Evolutionary conservation across 805 yeast species (phyloP).

Genomic region (Candida wancherniae): DNA sequence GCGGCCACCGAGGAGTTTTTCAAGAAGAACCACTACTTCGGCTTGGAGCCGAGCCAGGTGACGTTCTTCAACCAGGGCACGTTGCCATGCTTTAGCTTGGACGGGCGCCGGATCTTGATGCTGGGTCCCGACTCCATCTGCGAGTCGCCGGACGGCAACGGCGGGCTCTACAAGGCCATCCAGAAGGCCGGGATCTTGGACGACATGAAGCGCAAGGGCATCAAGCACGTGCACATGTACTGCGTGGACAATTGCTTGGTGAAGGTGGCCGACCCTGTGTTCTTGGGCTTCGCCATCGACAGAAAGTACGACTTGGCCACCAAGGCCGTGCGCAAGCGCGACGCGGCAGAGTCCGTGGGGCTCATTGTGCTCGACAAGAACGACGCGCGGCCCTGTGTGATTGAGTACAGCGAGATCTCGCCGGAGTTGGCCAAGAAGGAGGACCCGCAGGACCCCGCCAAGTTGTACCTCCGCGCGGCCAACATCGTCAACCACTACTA

Average conservation of each 20-base stretch:
- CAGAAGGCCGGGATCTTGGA: conserved; percentile 56
- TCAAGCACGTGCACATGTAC: conserved; percentile 91
- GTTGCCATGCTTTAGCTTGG: conserved; percentile 75
- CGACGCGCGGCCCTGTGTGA: conserved; percentile 70
- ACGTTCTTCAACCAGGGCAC: conserved; percentile 92
- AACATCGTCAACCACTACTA: conserved; percentile 97
- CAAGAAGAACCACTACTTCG: conserved; percentile 58
- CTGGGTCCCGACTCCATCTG: conserved; percentile 53
- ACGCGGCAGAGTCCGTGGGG: conserved; percentile 86
- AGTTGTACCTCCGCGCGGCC: conserved; percentile 82
- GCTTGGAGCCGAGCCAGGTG: conserved; percentile 56
- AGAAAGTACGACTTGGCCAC: conserved; percentile 75
- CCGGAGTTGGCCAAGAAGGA: conserved; percentile 62
- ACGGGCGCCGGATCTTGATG: conserved; percentile 67
- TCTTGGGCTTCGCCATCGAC: conserved; percentile 76
- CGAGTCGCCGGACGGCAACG: conserved; percentile 96
- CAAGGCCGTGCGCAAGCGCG: conserved; percentile 90
- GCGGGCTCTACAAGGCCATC: conserved; percentile 89
- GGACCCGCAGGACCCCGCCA: conserved; percentile 47
- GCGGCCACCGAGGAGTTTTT: conserved; percentile 70
- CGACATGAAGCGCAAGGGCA: conserved; percentile 63
- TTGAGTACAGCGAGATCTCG: conserved; percentile 91
- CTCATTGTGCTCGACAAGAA: conserved; percentile 68
- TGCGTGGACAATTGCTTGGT: conserved; percentile 95
- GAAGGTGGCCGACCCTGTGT: conserved; percentile 87